phyloP scores from a whole-genome alignment of 768 basidiomycete genomes.

The Boletus tomentosulus region DNA sequence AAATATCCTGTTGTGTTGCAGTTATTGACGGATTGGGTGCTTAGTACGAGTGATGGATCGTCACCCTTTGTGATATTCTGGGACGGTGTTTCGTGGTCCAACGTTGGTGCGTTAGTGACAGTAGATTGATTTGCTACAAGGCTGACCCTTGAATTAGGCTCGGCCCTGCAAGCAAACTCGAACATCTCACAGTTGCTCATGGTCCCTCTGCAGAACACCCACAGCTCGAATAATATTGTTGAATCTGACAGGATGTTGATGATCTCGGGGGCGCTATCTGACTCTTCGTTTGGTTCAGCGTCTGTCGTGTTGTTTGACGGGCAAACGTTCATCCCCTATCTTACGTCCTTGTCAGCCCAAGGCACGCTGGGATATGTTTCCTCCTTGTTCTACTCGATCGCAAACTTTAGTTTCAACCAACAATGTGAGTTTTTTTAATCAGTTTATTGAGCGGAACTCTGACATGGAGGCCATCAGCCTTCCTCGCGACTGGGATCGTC shows the following conservation, averaged over 20 bases:
- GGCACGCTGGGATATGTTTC: slow-evolving; percentile 70
- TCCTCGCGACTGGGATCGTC: slow-evolving; percentile 88
- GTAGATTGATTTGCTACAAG: not conserved
- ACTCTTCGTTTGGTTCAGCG: slow-evolving; percentile 68
- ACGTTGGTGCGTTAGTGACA: slow-evolving; percentile 45
- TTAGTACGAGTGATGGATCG: slow-evolving; percentile 53
- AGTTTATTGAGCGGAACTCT: not conserved
- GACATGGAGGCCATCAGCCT: slow-evolving; percentile 44
- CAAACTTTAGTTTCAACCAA: slow-evolving; percentile 70
- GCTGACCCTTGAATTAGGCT: slow-evolving; percentile 37
- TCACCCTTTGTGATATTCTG: slow-evolving; percentile 77
- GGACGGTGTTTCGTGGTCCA: slow-evolving; percentile 76
- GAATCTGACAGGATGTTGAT: slow-evolving; percentile 86
- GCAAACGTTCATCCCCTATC: slow-evolving; percentile 73
- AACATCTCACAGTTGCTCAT: slow-evolving; percentile 80
- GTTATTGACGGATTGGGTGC: not conserved
- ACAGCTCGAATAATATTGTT: slow-evolving; percentile 64
- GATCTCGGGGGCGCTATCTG: slow-evolving; percentile 74
- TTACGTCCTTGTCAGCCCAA: slow-evolving; percentile 59
- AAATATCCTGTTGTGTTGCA: not conserved
- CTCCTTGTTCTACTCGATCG: slow-evolving; percentile 78
- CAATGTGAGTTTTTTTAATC: slow-evolving; percentile 48
- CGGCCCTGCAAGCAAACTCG: slow-evolving; percentile 50
- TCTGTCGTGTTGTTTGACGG: slow-evolving; percentile 91
- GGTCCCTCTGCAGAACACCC: slow-evolving; percentile 83